Conservation (phyloP, 2,329 filamentous ascomycete species). For the Zelopaecilomyces penicillatus region DNA sequence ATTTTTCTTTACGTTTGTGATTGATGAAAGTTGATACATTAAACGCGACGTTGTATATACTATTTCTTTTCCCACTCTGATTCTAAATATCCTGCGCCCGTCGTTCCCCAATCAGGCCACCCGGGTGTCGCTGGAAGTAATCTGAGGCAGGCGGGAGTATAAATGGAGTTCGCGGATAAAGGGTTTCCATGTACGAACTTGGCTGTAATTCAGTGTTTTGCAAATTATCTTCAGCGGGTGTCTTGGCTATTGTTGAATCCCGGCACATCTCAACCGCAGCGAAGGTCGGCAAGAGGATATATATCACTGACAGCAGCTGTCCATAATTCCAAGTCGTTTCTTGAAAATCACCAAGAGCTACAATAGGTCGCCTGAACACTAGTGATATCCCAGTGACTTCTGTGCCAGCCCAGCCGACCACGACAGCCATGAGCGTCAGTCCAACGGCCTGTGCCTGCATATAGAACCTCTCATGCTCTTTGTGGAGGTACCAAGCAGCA, state of each 20-base stretch:
- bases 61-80: too few relatives aligned
- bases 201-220: slow-evolving; percentile 24
- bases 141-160: too few relatives aligned
- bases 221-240: too few relatives aligned
- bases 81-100: too few relatives aligned
- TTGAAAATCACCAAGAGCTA: slow-evolving; percentile 40
- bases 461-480: slow-evolving; percentile 44
- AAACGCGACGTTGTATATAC: too few relatives aligned
- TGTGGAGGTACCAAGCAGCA: slow-evolving; percentile 58
- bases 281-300: slow-evolving; percentile 52
- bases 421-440: slow-evolving; percentile 45
- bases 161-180: slow-evolving; percentile 26
- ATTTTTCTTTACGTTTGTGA: too few relatives aligned
- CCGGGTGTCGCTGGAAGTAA: too few relatives aligned
- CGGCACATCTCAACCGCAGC: slow-evolving; percentile 51
- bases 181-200: slow-evolving; percentile 15
- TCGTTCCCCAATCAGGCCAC: too few relatives aligned
- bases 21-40: too few relatives aligned
- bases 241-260: not conserved
- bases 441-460: slow-evolving; percentile 45
- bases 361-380: slow-evolving; percentile 48
- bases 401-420: slow-evolving; percentile 50
- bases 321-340: slow-evolving; percentile 57
- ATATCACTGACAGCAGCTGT: slow-evolving; percentile 50
- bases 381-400: slow-evolving; percentile 50